Percentiles rank a stretch among this genome's conserved stretches.
phyloP scores from a whole-genome alignment of 1,139 yeast species.

The Yamadazyma triangularis region DNA sequence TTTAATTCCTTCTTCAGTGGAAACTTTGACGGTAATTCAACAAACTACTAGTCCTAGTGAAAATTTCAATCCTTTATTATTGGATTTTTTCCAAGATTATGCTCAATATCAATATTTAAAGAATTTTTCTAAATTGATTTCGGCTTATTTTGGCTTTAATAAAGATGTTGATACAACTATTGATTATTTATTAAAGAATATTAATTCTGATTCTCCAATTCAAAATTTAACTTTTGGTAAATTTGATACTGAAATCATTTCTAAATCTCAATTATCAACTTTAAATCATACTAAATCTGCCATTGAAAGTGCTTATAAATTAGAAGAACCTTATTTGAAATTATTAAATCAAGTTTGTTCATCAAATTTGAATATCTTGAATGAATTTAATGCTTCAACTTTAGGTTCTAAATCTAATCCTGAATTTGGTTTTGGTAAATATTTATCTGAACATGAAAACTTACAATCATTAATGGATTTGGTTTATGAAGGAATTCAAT shows the following conservation, averaged over 20 bases:
- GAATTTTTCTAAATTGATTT: conserved; percentile 49
- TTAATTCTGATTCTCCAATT: conserved; percentile 49
- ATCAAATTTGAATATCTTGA: conserved; percentile 51
- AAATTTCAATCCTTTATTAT: conserved; percentile 55
- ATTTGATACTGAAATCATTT: conserved; percentile 21
- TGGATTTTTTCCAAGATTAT: conserved; percentile 69
- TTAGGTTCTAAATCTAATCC: conserved; percentile 55
- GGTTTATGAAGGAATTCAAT: conserved; percentile 49
- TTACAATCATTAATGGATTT: conserved; percentile 42
- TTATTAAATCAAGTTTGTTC: conserved; percentile 58
- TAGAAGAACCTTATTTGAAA: conserved; percentile 77
- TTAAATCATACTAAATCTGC: conserved; percentile 26
- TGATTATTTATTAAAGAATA: conserved; percentile 48
- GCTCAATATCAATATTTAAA: conserved; percentile 43
- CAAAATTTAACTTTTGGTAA: conserved; percentile 65
- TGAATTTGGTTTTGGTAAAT: conserved; percentile 84
- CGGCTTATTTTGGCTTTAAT: conserved; percentile 55
- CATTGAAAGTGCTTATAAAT: conserved; percentile 40
- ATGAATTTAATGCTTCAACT: conserved; percentile 37
- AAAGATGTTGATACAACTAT: conserved; percentile 39
- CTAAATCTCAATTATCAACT: conserved; percentile 24
- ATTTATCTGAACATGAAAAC: conserved; percentile 52
- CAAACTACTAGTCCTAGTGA: conserved; percentile 49
- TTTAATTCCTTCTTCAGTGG: conserved; percentile 52
- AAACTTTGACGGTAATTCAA: conserved; percentile 59